Base-by-base conservation (phyloP, 2,329 filamentous ascomycete species). In the Pseudocercospora cruenta region DNA sequence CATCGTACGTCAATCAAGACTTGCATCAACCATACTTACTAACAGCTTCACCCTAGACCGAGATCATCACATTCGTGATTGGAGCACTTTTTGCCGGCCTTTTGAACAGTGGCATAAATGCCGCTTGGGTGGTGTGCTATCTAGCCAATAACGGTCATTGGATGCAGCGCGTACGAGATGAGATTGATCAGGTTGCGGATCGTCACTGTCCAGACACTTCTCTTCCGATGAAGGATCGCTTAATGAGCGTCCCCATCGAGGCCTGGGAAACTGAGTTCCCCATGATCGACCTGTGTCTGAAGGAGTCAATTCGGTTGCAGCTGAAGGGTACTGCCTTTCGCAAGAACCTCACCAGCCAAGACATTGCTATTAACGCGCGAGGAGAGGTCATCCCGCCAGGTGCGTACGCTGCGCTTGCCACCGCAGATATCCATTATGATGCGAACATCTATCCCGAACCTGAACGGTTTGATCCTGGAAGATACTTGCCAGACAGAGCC, bases 241-340 rank as follows among this genome's bases (percentile, higher is more conserved):
- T 88, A 1, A 74, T 78, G 39, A 72, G 77, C 1, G 75, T 88
- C 0, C 79, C 80, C 0, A 72, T 86, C 28, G 83, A 86, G 14
- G 83, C 81, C 0, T 88, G 86, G 86, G 86, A 88, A 71, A 60
- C 73, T 12, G 82, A 85, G 19, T 87, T 88, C 65, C 84, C 85
- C 0, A 65, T 81, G 5, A 77, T 87, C 33, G 83, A 86, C 64
- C 63, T 85, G 26, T 84, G 82, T 54, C 76, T 88, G 43, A 80
- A 81, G 47, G 86, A 88, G 67, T 81, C 80, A 14, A 86, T 88
- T 65, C 82, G 86, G 2, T 69, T 88, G 24, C 81, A 82, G 33
- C 69, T 82, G 7, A 74, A 80, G 0, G 86, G 86, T 5, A 78
- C 80, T 0, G 78, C 80, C 0, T 84, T 88, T 71, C 80, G 86